Base-by-base conservation (phyloP, 139 green algal species). In the Micromonas pusilla region DNA sequence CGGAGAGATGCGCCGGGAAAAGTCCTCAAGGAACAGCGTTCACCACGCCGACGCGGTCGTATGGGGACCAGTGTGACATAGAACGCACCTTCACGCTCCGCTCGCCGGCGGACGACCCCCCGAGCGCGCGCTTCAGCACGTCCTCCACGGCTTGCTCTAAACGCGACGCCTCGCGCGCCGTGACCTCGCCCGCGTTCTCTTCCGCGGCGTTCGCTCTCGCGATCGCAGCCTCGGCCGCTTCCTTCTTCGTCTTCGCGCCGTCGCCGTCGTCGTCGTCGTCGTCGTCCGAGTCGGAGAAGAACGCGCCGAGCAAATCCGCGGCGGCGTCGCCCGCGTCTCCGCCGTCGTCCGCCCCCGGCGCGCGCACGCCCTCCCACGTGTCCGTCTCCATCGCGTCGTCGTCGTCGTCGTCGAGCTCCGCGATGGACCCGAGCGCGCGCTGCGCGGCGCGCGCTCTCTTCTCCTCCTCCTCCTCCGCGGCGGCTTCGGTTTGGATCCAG, bases 401-500 rank as follows among this genome's bases (percentile, higher is more conserved):
- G 30, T 79, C 73, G 6, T 45, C 73, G 6, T 53, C 54, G 33
- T 73, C 66, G 21, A 45, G 30, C 25, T 66, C 73, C 2, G 57
- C 73, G 28, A 36, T 32, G 28, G 38, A 34, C 19, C 3, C 52
- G 45, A 93, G 73, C 1, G 70, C 73, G 2, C 2, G n/a, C 39
- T 87, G 34, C 52, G 25, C 31, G 20, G 25, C 26, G n/a, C 31
- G 28, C 63, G 28, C 31, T 16, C 31, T 34, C 63, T 70, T 70
- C 28, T 31, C 31, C 6, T 32, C 63, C n/a, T 31, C 63, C 2
- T 16, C 28, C 37, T 73, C 66, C 32, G 30, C 34, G 2, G 45
- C 37, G 9, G 31, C 66, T 16, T 33, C 66, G 31, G 45, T 36
- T 19, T 16, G 33, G 21, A 73, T 52, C 66, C 66, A 73, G 20